These are phyloP conservation scores for Byssochlamys sp. DNA, from an alignment of 2,329 filamentous ascomycete genomes.

Conservation along the genomic window DNA sequence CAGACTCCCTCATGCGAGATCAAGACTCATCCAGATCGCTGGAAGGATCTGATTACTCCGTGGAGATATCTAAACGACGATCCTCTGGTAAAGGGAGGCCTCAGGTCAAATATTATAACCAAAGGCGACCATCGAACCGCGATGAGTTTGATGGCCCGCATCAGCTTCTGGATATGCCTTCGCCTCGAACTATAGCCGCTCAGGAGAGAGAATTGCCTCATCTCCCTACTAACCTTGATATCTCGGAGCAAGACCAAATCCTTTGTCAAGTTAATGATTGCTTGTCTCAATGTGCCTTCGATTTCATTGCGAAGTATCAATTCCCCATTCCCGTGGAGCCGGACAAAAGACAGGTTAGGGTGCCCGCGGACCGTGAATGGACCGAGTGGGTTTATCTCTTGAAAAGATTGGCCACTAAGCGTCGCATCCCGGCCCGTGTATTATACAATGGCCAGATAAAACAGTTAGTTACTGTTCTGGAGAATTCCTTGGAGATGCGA, in stretches of 20 bases:
- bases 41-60: slow-evolving; percentile 27
- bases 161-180: slow-evolving; percentile 66
- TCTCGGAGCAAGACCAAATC: slow-evolving; percentile 76
- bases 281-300: slow-evolving; percentile 74
- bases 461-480: slow-evolving; percentile 76
- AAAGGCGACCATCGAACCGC: slow-evolving; percentile 66
- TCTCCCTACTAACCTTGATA: slow-evolving; percentile 70
- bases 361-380: slow-evolving; percentile 73
- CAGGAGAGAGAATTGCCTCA: slow-evolving; percentile 73
- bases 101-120: slow-evolving; percentile 33
- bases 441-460: slow-evolving; percentile 86
- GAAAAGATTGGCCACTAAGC: slow-evolving; percentile 75
- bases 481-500: slow-evolving; percentile 81
- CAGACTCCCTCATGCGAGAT: slow-evolving; percentile 24
- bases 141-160: slow-evolving; percentile 86
- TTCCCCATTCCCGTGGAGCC: slow-evolving; percentile 77
- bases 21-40: slow-evolving; percentile 20
- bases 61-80: slow-evolving; percentile 27
- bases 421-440: slow-evolving; percentile 71
- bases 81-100: slow-evolving; percentile 22
- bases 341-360: slow-evolving; percentile 68
- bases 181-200: slow-evolving; percentile 60
- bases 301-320: slow-evolving; percentile 84
- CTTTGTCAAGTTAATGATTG: slow-evolving; percentile 73
- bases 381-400: slow-evolving; percentile 85